Evolutionary conservation across 164 flowering plant genomes (phyloP), one percentile per base, ranked within the genome.

Genomic region (Amborella trichopoda): DNA sequence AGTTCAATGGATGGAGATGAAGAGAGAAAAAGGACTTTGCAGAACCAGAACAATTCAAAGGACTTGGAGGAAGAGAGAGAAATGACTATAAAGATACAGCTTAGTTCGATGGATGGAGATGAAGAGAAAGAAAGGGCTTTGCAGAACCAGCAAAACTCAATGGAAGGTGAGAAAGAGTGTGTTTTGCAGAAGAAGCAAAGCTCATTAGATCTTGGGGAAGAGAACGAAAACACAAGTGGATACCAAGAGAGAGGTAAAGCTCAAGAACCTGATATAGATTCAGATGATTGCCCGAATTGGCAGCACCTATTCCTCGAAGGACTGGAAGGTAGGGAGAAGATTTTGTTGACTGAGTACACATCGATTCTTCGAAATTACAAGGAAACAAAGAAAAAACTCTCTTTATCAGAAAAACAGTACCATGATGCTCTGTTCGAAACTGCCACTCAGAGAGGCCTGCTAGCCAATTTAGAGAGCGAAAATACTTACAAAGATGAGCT

Each of bases 311-410:
- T 71, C 45, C 14, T 66, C n/a, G 62, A 58, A 26, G 78, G 76
- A 11, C 8, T 71, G 44, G 86, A 76, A n/a, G 76, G 76, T 28
- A 68, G 78, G 49, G 95, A 80, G 46, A 80, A 70, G 60, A 28
- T 56, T 46, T 56, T 82, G 19, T 59, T 82, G 40, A 67, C 74
- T 11, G 82, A 80, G 64, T 82, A 82, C 58, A 74, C 79, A 25
- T 27, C 65, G 3, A 67, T 72, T 48, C 75, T 85, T 23, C 50
- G 63, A 12, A 71, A 70, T 28, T 76, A 68, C 37, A 80, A 70
- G 52, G 81, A 77, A 16, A 62, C 70, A 21, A 82, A 68, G 64
- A 70, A 49, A 67, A 75, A 69, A 63, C 72, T 81, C 14, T 48
- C 62, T 45, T 80, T 74, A 4, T 57, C 55, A 34, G 85, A 80